Evolutionary conservation across 148 eudicot species (phyloP), one percentile per base, ranked within the genome.

Genomic region (Cornus florida): DNA sequence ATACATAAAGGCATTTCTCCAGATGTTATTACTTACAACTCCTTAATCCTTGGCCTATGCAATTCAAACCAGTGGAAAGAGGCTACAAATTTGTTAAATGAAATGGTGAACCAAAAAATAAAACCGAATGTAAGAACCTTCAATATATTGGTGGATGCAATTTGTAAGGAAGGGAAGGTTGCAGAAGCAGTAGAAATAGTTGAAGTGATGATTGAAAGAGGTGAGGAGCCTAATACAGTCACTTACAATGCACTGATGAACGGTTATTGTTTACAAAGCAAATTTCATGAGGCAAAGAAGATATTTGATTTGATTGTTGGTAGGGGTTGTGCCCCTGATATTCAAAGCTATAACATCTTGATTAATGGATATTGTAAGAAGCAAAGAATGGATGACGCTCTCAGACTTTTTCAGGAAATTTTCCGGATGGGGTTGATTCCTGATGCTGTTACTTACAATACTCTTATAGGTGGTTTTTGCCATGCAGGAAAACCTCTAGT

Each of bases 21-120:
- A 5, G 22, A 56, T 82, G 74, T 59, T 59, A 59, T 82, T 11
- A 68, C 70, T 8, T 82, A 78, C 22, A 78, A 20, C 43, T 73
- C 69, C 22, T 24, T 82, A 72, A 67, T 82, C 31, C 74, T 41
- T 7, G 81, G 81, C 1, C 12, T 77, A 70, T 82, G 84, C 46
- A 35, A 46, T 69, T 38, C 41, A 12, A 62, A 35, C 11, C 53
- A 77, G 32, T 69, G 81, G 81, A 71, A 68, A 38, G 84, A 82
- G 1, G 78, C 48, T 20, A 68, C 14, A 2, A 8, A 5, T 12
- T 38, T 82, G 35, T 38, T 82, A 1, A 43, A n/a, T 6, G 75
- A 82, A 9, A 70, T 78, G 79, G 23, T 35, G 10, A 6, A 11
- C 65, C 1, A 38, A 8, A 65, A 75, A 0, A 39, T 6, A 11